Percentiles rank a stretch among this genome's conserved stretches.
Conservation (phyloP, 352 stramenopile species). For the Pythium plurisporium region DNA sequence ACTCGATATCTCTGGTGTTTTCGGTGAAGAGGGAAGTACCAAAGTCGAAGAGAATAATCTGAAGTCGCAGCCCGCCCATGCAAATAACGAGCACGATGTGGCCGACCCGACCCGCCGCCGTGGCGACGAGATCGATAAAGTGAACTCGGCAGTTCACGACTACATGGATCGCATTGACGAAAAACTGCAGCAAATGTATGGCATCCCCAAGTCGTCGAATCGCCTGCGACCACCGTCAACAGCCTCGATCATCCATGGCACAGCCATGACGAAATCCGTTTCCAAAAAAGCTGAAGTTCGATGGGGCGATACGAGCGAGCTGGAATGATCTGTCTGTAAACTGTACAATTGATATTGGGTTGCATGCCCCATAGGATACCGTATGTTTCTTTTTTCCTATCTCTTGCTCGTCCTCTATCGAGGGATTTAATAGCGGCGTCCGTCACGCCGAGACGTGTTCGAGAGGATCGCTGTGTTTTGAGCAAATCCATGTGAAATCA, state of each 20-base stretch:
- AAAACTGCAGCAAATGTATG: slow-evolving; percentile 77
- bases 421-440: slow-evolving; percentile 56
- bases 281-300: slow-evolving; percentile 3
- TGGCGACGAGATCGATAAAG: slow-evolving; percentile 56
- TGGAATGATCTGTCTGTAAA: slow-evolving; percentile 1
- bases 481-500: slow-evolving; percentile 70
- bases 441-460: slow-evolving; percentile 72
- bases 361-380: not conserved
- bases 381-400: not conserved
- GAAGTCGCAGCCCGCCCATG: not conserved
- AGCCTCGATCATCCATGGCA: slow-evolving; percentile 10
- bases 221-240: slow-evolving; percentile 10
- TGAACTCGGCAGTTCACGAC: slow-evolving; percentile 63
- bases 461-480: slow-evolving; percentile 76
- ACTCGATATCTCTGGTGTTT: slow-evolving; percentile 30
- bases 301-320: slow-evolving; percentile 4
- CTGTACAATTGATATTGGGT: not conserved
- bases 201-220: slow-evolving; percentile 46
- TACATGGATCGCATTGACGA: slow-evolving; percentile 84
- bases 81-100: not conserved
- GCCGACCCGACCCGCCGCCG: not conserved
- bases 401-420: not conserved
- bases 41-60: not conserved
- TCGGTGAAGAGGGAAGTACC: slow-evolving; percentile 8
- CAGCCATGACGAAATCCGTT: too few species aligned